Percentiles rank a stretch among this genome's conserved stretches.
phyloP scores from a whole-genome alignment of 352 stramenopile species.

The Globisporangium middletonii region DNA sequence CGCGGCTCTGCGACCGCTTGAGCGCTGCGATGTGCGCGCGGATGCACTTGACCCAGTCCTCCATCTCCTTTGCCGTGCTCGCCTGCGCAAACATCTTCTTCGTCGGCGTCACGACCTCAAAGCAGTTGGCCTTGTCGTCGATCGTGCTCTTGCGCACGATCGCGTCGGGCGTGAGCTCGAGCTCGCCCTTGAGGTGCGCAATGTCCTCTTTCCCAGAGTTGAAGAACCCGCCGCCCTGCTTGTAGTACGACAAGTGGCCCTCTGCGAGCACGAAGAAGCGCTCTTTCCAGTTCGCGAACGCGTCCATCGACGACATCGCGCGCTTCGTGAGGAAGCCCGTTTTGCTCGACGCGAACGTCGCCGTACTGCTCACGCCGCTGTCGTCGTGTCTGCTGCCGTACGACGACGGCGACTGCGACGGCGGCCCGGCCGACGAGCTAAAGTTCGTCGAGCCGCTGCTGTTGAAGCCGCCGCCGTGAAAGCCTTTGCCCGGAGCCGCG shows the following conservation, averaged over 20 bases:
- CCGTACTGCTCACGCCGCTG: slow-evolving; percentile 9
- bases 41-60: slow-evolving; percentile 87
- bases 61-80: slow-evolving; percentile 72
- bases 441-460: slow-evolving; percentile 14
- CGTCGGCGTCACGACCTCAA: slow-evolving; percentile 70
- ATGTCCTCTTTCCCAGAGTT: slow-evolving; percentile 84
- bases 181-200: slow-evolving; percentile 76
- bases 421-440: slow-evolving; percentile 9
- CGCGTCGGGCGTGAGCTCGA: slow-evolving; percentile 74
- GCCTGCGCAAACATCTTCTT: slow-evolving; percentile 88
- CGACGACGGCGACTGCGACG: slow-evolving; percentile 11
- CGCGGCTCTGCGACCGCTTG: slow-evolving; percentile 36
- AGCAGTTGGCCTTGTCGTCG: slow-evolving; percentile 85
- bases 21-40: slow-evolving; percentile 70
- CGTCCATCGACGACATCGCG: slow-evolving; percentile 84
- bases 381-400: slow-evolving; percentile 19
- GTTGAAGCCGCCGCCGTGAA: slow-evolving; percentile 12
- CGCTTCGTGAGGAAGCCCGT: slow-evolving; percentile 83
- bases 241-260: slow-evolving; percentile 84
- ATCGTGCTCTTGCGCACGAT: slow-evolving; percentile 82
- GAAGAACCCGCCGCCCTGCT: slow-evolving; percentile 81
- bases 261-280: slow-evolving; percentile 84
- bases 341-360: slow-evolving; percentile 73
- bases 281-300: slow-evolving; percentile 86
- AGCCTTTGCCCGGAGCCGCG: slow-evolving; percentile 32